Conservation (phyloP, 225 moss, liverwort and hornwort genomes). For the Pleurozium schreberi region DNA sequence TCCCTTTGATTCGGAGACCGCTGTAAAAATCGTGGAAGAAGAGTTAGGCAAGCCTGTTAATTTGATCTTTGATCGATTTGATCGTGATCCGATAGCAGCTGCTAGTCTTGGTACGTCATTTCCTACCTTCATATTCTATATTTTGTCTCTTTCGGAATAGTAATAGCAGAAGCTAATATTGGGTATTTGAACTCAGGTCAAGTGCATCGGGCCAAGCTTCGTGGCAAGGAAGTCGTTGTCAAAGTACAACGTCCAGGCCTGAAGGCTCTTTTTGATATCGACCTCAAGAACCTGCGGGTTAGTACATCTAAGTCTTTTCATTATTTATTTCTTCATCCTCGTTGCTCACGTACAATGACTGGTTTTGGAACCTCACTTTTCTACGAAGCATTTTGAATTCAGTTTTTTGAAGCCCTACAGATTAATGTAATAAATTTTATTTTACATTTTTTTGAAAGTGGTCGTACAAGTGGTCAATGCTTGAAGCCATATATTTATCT, state of each 20-base stretch:
- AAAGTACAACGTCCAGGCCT: constrained; percentile 99
- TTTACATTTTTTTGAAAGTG: background rate
- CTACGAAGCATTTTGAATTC: background rate
- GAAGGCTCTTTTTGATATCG: constrained; percentile 96
- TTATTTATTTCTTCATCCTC: background rate
- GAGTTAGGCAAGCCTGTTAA: constrained; percentile 80
- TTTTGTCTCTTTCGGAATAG: background rate
- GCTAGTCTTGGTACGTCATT: constrained; percentile 80
- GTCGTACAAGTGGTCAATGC: background rate
- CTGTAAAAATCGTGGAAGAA: constrained; percentile 73
- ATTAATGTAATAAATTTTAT: background rate
- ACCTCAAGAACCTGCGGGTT: constrained; percentile 93
- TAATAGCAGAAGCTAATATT: background rate
- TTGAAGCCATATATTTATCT: background rate
- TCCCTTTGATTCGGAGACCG: constrained; percentile 84
- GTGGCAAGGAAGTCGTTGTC: constrained; percentile 81
- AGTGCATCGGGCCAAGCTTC: constrained; percentile 82
- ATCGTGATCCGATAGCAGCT: constrained; percentile 93
- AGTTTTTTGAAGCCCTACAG: background rate
- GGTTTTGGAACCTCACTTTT: background rate
- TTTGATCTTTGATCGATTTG: constrained; percentile 72
- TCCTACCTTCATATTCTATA: background rate
- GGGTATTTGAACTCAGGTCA: constrained; percentile 48
- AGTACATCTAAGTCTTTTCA: background rate
- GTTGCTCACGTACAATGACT: background rate